These are phyloP conservation scores for Lobosporangium transversale DNA, from an alignment of 192 early-diverging fungal genomes.

Conservation along the genomic window DNA sequence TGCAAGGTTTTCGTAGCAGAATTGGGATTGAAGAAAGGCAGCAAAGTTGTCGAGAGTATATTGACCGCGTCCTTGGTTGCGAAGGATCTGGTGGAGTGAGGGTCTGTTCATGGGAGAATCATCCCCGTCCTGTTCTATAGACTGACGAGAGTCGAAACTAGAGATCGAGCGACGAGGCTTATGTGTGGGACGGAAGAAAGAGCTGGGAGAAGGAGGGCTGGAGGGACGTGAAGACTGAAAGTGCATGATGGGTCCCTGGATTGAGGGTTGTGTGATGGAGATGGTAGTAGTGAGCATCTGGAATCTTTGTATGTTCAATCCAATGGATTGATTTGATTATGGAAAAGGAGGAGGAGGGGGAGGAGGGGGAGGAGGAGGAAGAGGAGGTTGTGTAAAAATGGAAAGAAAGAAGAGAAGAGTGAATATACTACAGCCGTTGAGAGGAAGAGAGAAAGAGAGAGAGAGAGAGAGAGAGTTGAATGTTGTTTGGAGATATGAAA, in stretches of 20 bases:
- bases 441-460: neutral
- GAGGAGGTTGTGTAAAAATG: neutral
- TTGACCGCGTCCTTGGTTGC: slow-evolving; percentile 50
- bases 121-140: slow-evolving; percentile 23
- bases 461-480: slow-evolving; percentile 5
- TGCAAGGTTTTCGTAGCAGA: slow-evolving; percentile 54
- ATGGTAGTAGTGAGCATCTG: slow-evolving; percentile 12
- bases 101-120: slow-evolving; percentile 34
- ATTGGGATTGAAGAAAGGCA: slow-evolving; percentile 46
- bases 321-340: too few species aligned
- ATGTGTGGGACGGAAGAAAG: slow-evolving; percentile 11
- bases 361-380: neutral
- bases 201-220: slow-evolving; percentile 11
- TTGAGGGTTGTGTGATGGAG: slow-evolving; percentile 18
- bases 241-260: slow-evolving; percentile 40
- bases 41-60: slow-evolving; percentile 54
- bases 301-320: too few species aligned
- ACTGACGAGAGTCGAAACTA: slow-evolving; percentile 40
- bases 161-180: slow-evolving; percentile 31
- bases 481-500: neutral
- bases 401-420: neutral
- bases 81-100: slow-evolving; percentile 45
- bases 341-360: neutral
- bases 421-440: neutral
- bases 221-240: slow-evolving; percentile 18